Conservation (phyloP, 345 rosid species). For the Eucalyptus sp. region DNA sequence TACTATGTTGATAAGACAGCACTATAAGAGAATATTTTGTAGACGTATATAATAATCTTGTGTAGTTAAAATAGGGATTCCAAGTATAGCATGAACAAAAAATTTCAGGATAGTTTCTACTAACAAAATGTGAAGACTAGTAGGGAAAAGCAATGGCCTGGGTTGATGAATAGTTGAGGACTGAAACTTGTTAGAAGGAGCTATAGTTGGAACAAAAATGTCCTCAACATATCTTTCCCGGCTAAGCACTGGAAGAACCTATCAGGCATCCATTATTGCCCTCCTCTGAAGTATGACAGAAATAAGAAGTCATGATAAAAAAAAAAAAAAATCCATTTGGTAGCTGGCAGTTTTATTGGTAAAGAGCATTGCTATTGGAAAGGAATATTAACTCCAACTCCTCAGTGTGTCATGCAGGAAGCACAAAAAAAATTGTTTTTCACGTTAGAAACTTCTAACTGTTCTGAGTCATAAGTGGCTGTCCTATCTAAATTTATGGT, state of each 20-base stretch:
- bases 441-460: background rate
- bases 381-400: background rate
- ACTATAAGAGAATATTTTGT: background rate
- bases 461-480: background rate
- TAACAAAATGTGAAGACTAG: background rate
- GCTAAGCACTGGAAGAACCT: background rate
- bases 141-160: background rate
- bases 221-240: background rate
- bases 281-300: background rate
- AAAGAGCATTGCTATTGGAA: background rate
- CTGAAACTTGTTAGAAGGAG: background rate
- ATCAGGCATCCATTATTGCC: background rate
- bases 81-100: background rate
- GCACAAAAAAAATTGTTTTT: background rate
- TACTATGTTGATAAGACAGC: background rate
- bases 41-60: background rate
- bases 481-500: background rate
- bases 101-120: background rate
- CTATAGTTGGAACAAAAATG: background rate
- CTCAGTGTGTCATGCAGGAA: background rate
- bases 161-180: background rate
- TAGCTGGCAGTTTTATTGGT: background rate
- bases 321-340: background rate
- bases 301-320: background rate
- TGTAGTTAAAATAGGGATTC: background rate